Percentiles rank a stretch among this genome's conserved stretches.
These are phyloP conservation scores for Ogataea angusta DNA, from an alignment of 805 yeast species.

Conservation along the genomic window DNA sequence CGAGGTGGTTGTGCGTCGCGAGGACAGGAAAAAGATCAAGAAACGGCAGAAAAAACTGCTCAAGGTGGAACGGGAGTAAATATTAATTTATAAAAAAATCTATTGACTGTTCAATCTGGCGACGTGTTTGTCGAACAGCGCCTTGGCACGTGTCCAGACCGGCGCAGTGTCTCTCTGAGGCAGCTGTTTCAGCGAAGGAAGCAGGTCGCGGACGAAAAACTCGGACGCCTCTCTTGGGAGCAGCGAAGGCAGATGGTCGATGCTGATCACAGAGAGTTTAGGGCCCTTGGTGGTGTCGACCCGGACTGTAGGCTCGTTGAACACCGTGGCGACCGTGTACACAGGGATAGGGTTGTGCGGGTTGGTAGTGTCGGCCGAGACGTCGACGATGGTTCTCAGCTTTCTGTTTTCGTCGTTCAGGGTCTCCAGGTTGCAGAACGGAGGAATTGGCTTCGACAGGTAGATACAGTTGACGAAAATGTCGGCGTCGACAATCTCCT, in stretches of 20 bases:
- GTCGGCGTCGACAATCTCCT: slow-evolving; percentile 84
- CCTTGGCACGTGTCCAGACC: slow-evolving; percentile 90
- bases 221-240: slow-evolving; percentile 98
- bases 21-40: slow-evolving; percentile 47
- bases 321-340: slow-evolving; percentile 84
- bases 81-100: neutral
- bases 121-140: slow-evolving; percentile 80
- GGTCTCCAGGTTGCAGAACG: slow-evolving; percentile 70
- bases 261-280: slow-evolving; percentile 84
- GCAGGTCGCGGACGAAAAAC: slow-evolving; percentile 77
- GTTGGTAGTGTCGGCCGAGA: slow-evolving; percentile 97
- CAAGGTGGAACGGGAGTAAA: slow-evolving; percentile 50
- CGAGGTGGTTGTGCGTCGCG: slow-evolving; percentile 56
- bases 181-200: slow-evolving; percentile 84
- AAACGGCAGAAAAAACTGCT: slow-evolving; percentile 42
- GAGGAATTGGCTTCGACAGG: slow-evolving; percentile 88
- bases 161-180: slow-evolving; percentile 79
- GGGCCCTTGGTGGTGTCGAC: slow-evolving; percentile 82
- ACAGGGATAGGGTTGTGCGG: slow-evolving; percentile 98
- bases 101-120: slow-evolving; percentile 45
- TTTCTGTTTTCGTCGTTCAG: slow-evolving; percentile 69
- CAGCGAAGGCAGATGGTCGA: slow-evolving; percentile 93
- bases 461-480: slow-evolving; percentile 96
- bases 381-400: slow-evolving; percentile 91
- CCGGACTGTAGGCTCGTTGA: slow-evolving; percentile 83